phyloP scores from a whole-genome alignment of 2,329 filamentous ascomycete genomes.

The Fusarium guadeloupense region DNA sequence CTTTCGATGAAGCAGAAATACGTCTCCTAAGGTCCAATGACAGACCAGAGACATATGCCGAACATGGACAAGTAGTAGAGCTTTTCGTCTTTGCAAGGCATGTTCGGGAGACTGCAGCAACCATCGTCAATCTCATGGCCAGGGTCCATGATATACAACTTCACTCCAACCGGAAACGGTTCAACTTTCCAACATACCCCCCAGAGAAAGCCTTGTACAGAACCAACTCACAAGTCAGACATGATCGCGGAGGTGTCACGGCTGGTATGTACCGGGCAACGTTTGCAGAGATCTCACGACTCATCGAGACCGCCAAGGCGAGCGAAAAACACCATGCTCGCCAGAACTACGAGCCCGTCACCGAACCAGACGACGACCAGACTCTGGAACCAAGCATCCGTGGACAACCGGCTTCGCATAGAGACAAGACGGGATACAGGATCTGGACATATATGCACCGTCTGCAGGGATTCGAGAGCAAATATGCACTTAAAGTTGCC shows the following conservation, averaged over 20 bases:
- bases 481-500: slow-evolving; percentile 66
- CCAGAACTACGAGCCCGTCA: slow-evolving; percentile 34
- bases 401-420: slow-evolving; percentile 46
- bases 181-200: slow-evolving; percentile 64
- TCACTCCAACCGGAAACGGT: slow-evolving; percentile 49
- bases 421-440: slow-evolving; percentile 54
- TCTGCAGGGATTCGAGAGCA: slow-evolving; percentile 66
- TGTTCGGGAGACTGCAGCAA: slow-evolving; percentile 60
- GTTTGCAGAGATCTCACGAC: slow-evolving; percentile 54
- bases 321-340: slow-evolving; percentile 45
- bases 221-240: slow-evolving; percentile 65
- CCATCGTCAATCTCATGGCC: slow-evolving; percentile 56
- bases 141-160: slow-evolving; percentile 60
- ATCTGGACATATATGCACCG: slow-evolving; percentile 61
- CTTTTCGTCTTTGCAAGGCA: slow-evolving; percentile 65
- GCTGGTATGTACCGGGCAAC: slow-evolving; percentile 60
- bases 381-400: slow-evolving; percentile 53
- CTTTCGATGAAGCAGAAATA: slow-evolving; percentile 59
- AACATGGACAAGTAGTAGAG: slow-evolving; percentile 60
- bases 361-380: slow-evolving; percentile 45
- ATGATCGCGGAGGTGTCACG: slow-evolving; percentile 67
- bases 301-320: slow-evolving; percentile 56
- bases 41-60: slow-evolving; percentile 56
- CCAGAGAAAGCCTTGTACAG: slow-evolving; percentile 62
- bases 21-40: slow-evolving; percentile 56